Evolutionary conservation across 139 green algal species (phyloP).

Genomic region (Chlorella sp.): DNA sequence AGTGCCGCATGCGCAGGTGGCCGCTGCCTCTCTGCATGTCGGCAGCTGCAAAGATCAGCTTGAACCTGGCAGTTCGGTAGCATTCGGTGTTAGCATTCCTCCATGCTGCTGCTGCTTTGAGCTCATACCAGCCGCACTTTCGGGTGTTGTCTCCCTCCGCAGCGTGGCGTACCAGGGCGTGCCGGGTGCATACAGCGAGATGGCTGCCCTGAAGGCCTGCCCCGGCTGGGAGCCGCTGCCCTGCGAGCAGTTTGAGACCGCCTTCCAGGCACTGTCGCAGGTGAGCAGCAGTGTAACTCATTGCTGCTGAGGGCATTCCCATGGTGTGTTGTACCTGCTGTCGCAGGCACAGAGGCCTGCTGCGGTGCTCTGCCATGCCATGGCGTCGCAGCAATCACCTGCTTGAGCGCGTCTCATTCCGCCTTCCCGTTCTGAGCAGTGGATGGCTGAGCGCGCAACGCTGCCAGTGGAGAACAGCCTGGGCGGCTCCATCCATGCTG

Average conservation of each 20-base stretch:
- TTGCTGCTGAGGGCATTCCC: not conserved
- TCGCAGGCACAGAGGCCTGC: not conserved
- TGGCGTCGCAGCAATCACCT: too few relatives aligned
- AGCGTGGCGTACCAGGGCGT: conserved; percentile 66
- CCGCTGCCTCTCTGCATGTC: too few relatives aligned
- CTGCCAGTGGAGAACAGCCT: conserved; percentile 89
- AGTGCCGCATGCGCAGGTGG: too few relatives aligned
- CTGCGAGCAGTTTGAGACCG: conserved; percentile 96
- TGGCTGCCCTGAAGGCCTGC: conserved; percentile 85
- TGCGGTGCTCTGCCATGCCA: too few relatives aligned
- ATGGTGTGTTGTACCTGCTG: not conserved
- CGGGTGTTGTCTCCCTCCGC: too few relatives aligned
- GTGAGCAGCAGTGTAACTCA: not conserved
- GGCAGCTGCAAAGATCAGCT: too few relatives aligned
- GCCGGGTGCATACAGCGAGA: conserved; percentile 96
- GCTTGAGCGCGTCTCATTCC: too few relatives aligned
- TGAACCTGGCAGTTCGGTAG: too few relatives aligned
- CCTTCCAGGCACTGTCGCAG: conserved; percentile 79
- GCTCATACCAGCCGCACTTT: too few relatives aligned
- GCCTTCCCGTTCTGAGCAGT: too few relatives aligned
- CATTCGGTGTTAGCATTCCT: too few relatives aligned
- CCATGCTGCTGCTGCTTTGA: too few relatives aligned
- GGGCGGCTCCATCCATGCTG: conserved; percentile 83
- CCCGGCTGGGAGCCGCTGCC: conserved; percentile 83
- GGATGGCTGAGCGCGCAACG: conserved; percentile 77